Conservation (phyloP, 2,329 filamentous ascomycete genomes). For the Didymella pinodella region DNA sequence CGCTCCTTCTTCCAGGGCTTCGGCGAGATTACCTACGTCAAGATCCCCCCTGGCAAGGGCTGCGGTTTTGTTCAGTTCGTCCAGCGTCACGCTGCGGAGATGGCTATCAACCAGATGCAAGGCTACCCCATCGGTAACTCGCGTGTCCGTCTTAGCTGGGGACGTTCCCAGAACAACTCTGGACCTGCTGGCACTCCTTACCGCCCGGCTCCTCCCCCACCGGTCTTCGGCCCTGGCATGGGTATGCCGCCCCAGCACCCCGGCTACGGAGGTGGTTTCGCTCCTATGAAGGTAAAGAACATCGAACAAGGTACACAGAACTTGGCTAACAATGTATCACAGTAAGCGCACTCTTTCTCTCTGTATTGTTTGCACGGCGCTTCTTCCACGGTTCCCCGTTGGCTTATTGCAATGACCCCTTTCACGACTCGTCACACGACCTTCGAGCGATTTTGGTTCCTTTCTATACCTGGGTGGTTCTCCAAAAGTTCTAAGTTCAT, state of each 20-base stretch:
- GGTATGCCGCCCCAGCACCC: conserved; percentile 70
- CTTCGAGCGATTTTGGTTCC: conserved; percentile 49
- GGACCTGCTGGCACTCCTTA: conserved; percentile 95
- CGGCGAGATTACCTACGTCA: conserved; percentile 99
- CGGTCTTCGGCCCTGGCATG: conserved; percentile 72
- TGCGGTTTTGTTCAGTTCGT: conserved; percentile 99
- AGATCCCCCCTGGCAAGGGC: conserved; percentile 98
- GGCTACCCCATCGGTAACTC: conserved; percentile 99
- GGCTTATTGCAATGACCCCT: conserved; percentile 47
- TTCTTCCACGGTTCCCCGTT: conserved; percentile 47
- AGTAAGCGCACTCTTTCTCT: conserved; percentile 52
- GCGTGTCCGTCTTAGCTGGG: conserved; percentile 96
- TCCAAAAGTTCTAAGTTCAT: conserved; percentile 51
- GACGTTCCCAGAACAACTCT: conserved; percentile 98
- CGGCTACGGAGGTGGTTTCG: conserved; percentile 65
- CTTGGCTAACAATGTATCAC: conserved; percentile 23
- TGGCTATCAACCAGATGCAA: conserved; percentile 99
- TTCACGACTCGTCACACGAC: conserved; percentile 51
- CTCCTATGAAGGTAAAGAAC: conserved; percentile 68
- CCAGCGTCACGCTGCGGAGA: conserved; percentile 97
- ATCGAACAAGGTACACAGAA: neutral
- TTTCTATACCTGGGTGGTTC: conserved; percentile 48
- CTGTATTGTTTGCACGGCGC: conserved; percentile 47
- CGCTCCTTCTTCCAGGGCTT: conserved; percentile 99
- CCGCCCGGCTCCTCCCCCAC: conserved; percentile 85